Evolutionary conservation across 257 asterid species (phyloP).

Genomic region (Nicotiana obtusifolia): DNA sequence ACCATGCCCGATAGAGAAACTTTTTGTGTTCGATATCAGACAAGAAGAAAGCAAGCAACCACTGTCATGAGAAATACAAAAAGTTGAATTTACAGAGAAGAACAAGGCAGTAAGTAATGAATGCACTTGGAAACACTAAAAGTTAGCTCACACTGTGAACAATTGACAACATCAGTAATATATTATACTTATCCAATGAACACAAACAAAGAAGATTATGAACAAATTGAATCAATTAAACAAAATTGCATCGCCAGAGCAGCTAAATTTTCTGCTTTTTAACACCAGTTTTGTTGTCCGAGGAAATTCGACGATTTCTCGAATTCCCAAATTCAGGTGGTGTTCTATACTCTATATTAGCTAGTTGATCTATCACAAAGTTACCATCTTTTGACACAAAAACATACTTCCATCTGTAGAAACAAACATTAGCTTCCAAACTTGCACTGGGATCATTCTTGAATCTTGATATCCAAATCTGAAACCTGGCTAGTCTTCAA

Average conservation of each 20-base stretch:
- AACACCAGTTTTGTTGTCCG: background rate
- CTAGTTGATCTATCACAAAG: constrained; percentile 18
- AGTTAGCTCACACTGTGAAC: background rate
- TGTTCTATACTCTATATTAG: background rate
- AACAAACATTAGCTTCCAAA: too few relatives aligned
- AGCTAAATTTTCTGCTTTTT: constrained; percentile 4
- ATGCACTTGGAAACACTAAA: background rate
- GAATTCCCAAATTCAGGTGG: background rate
- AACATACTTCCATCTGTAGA: constrained; percentile 7
- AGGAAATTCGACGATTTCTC: constrained; percentile 1
- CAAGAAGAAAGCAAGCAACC: background rate
- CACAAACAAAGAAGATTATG: constrained; percentile 13
- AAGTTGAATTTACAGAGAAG: background rate
- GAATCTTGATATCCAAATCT: background rate
- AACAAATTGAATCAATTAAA: constrained; percentile 6
- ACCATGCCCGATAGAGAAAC: background rate
- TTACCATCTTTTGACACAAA: constrained; percentile 12
- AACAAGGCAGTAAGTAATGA: background rate
- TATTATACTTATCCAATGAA: constrained; percentile 14
- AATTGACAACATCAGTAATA: background rate
- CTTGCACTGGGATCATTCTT: background rate
- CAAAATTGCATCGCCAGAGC: constrained; percentile 14
- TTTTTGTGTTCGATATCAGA: background rate
- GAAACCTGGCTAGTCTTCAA: background rate
- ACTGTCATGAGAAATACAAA: background rate